Evolutionary conservation across 2,329 filamentous ascomycete genomes (phyloP).

Genomic region (Sporothrix brasiliensis): DNA sequence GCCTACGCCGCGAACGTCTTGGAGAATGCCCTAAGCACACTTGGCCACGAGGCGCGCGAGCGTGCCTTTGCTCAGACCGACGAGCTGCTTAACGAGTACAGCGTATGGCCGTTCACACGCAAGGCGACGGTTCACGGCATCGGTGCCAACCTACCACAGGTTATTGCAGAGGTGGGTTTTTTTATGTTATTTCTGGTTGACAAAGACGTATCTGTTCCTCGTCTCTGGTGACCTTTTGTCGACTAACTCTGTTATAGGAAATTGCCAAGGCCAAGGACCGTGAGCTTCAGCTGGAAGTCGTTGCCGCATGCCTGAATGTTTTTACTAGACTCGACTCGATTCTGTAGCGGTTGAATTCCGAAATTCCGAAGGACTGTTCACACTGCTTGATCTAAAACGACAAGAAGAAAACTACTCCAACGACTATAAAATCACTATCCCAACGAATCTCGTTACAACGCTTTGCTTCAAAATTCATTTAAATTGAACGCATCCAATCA

Average conservation of each 20-base stretch:
- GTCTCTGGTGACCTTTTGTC: neutral
- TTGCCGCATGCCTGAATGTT: constrained; percentile 93
- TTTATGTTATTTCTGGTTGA: neutral
- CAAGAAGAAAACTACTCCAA: neutral
- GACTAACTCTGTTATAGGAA: constrained; percentile 55
- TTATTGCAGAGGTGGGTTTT: constrained; percentile 69
- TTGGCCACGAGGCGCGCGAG: constrained; percentile 92
- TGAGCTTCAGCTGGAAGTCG: constrained; percentile 94
- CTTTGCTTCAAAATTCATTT: no score
- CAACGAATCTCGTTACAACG: neutral
- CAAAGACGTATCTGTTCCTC: constrained; percentile 21
- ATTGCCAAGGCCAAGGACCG: constrained; percentile 85
- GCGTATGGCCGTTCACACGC: constrained; percentile 93
- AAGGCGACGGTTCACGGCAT: constrained; percentile 79
- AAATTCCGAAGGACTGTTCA: neutral
- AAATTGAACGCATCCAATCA: neutral
- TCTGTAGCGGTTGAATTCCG: constrained; percentile 58
- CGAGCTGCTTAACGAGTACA: constrained; percentile 92
- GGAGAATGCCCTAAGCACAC: constrained; percentile 92
- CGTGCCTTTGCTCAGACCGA: constrained; percentile 96
- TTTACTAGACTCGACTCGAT: constrained; percentile 97
- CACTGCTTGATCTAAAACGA: neutral
- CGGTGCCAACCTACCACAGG: constrained; percentile 86
- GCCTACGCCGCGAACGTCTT: constrained; percentile 97
- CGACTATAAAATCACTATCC: neutral